Percentiles rank a stretch among this genome's conserved stretches.
Conservation (phyloP, 371 early-diverging fungal species). For the Mucor circinelloides region DNA sequence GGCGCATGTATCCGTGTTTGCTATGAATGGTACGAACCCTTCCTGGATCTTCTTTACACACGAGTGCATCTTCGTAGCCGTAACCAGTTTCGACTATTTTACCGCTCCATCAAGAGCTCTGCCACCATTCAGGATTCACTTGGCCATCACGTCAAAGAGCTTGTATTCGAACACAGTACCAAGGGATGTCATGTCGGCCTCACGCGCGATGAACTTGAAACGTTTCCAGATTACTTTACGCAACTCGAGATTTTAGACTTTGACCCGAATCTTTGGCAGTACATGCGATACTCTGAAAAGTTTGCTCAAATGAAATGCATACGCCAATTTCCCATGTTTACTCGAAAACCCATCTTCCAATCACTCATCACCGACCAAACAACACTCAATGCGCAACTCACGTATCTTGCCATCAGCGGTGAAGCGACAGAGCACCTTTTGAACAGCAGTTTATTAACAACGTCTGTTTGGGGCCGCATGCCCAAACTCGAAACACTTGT, state of each 20-base stretch:
- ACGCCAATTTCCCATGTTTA: constrained; percentile 13
- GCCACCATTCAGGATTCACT: constrained; percentile 13
- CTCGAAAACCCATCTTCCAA: constrained; percentile 7
- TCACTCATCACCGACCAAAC: background rate
- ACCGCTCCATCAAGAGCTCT: constrained; percentile 17
- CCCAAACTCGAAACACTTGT: constrained; percentile 18
- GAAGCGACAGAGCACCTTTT: constrained; percentile 9
- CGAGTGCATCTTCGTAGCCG: constrained; percentile 19
- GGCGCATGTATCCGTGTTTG: constrained; percentile 27
- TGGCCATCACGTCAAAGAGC: constrained; percentile 20
- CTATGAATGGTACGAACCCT: constrained; percentile 26
- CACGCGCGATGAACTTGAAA: constrained; percentile 28
- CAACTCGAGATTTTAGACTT: constrained; percentile 18
- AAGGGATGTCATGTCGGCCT: constrained; percentile 12
- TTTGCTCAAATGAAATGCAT: constrained; percentile 4
- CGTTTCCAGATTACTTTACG: constrained; percentile 17
- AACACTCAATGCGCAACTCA: constrained; percentile 9
- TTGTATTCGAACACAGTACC: background rate
- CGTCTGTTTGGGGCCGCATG: constrained; percentile 19
- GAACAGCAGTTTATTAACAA: constrained; percentile 7
- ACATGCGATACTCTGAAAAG: constrained; percentile 16
- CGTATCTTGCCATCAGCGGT: constrained; percentile 22
- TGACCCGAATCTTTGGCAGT: constrained; percentile 29
- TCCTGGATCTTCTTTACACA: constrained; percentile 23
- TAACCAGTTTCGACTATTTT: constrained; percentile 26